Percentiles rank a stretch among this genome's conserved stretches.
These are phyloP conservation scores for Fraxinus sp. DNA, from an alignment of 305 asterid species.

Conservation along the genomic window DNA sequence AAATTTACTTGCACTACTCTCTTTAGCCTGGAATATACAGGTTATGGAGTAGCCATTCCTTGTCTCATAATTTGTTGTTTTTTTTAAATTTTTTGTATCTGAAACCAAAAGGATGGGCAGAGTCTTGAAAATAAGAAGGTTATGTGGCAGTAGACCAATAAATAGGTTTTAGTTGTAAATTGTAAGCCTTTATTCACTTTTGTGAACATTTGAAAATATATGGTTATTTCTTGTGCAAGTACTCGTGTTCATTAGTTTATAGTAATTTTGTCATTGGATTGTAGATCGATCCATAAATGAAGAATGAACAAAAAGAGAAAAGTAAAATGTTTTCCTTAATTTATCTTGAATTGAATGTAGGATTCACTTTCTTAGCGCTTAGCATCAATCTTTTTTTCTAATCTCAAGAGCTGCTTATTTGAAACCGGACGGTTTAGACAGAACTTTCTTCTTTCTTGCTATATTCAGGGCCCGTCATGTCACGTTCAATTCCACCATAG, in stretches of 20 bases:
- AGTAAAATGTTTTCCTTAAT: background rate
- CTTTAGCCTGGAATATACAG: background rate
- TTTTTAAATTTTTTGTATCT: background rate
- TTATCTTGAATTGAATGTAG: background rate
- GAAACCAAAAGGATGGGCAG: background rate
- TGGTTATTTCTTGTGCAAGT: background rate
- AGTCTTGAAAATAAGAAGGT: background rate
- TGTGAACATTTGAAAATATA: background rate
- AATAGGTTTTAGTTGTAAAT: background rate
- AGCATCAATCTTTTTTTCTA: background rate
- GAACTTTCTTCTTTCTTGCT: background rate
- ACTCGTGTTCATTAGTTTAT: background rate
- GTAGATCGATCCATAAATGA: background rate
- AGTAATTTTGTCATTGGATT: background rate
- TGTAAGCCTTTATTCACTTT: background rate
- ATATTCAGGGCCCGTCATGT: background rate
- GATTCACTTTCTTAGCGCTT: background rate
- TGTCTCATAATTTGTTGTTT: background rate
- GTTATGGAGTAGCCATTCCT: background rate
- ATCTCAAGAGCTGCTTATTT: background rate
- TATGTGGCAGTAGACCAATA: background rate
- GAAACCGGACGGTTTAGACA: background rate
- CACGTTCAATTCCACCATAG: background rate
- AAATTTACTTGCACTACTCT: background rate
- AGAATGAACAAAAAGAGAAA: background rate